Base-by-base conservation (phyloP, 2,329 filamentous ascomycete genomes). In the Amesomyces nigricolor region DNA sequence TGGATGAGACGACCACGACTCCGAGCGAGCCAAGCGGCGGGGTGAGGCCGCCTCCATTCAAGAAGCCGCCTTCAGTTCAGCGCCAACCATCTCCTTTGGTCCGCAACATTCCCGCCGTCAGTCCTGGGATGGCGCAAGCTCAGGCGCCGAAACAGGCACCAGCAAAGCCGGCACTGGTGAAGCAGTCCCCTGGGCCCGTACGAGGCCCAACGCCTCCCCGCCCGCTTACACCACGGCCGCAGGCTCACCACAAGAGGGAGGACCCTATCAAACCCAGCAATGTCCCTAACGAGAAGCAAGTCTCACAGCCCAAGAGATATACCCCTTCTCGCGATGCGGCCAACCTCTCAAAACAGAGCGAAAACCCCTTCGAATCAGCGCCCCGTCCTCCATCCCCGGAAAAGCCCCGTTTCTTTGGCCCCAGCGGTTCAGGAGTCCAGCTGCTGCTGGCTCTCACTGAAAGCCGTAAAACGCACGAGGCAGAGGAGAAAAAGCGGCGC, bases 341-440 rank as follows among this genome's bases (percentile, higher is more conserved):
- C 44, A 16, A 0, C 5, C 32, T 4, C 22, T 26, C 4, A 5
- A 11, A 8, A 29, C 29, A 2, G 5, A 37, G 17, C 9, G 16
- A 5, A 17, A 17, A 11, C 26, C 17, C 42, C 14, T 5, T 30
- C 16, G 26, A 14, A 1, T 11, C 14, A 1, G 17, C 45, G 4
- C 47, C 16, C n/a, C 53, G 35, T 8, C 22, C 45, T 3, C 19
- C 26, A 9, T 56, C 58, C 10, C 60, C 57, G 29, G 65, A 67
- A 7, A 70, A 67, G 2, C 69, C 66, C 29, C 67, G 65, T 6
- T 68, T 71, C 49, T 70, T 72, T 53, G 65, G 65, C 5, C 68
- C 70, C 2, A 70, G 64, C 42, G 60, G 53, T 4, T 60, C 61
- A 13, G 64, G 62, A 10, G 59, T 63, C 2, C 64, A 68, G 32